Conservation (phyloP, 805 yeast species). For the Danielia reshetovae region DNA sequence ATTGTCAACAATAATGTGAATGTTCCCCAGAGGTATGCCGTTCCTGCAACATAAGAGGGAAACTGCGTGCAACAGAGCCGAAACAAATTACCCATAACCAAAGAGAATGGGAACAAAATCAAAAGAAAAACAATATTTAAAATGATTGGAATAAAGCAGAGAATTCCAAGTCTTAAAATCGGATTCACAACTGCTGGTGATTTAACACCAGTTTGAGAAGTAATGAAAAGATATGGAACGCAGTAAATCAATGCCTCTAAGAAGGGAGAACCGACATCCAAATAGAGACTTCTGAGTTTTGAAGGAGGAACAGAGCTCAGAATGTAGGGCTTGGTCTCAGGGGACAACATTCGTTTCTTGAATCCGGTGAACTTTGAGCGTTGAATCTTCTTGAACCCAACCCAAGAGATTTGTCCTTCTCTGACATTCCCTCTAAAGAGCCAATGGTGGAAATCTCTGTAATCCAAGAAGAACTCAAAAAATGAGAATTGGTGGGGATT, state of each 20-base stretch:
- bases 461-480: conserved; percentile 46
- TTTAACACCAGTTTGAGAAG: conserved; percentile 79
- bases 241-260: conserved; percentile 26
- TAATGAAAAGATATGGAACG: conserved; percentile 73
- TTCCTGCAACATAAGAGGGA: conserved; percentile 36
- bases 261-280: conserved; percentile 17
- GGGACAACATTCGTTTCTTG: conserved; percentile 10
- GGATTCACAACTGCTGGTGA: conserved; percentile 40
- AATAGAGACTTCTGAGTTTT: conserved; percentile 11
- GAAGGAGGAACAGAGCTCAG: neutral
- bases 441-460: conserved; percentile 60
- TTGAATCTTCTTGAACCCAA: conserved; percentile 46
- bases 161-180: conserved; percentile 54
- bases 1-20: conserved; percentile 30
- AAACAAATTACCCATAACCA: conserved; percentile 34
- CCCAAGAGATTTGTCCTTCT: conserved; percentile 71
- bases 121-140: conserved; percentile 19
- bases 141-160: conserved; percentile 47
- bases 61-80: conserved; percentile 27
- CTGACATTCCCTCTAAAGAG: conserved; percentile 68
- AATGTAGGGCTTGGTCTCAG: neutral
- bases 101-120: conserved; percentile 31
- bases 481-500: conserved; percentile 53
- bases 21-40: conserved; percentile 36
- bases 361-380: conserved; percentile 25